Evolutionary conservation across 257 asterid genomes (phyloP).

Genomic region (Fraxinus excelsior): DNA sequence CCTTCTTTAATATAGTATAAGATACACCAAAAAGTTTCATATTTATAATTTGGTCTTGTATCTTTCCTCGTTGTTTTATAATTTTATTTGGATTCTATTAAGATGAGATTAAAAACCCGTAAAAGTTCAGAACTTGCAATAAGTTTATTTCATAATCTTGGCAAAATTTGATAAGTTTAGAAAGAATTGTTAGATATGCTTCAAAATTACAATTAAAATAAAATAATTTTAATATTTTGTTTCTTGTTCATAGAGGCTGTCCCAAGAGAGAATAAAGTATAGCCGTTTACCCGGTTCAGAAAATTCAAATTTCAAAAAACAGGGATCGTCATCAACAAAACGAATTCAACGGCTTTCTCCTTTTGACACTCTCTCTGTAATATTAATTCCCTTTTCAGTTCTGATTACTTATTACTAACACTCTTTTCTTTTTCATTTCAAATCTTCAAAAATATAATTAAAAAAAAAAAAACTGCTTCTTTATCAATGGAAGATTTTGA

Average conservation of each 20-base stretch:
- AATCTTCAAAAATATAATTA: slow-evolving; percentile 30
- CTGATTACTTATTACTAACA: slow-evolving; percentile 8
- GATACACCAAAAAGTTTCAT: too few species aligned
- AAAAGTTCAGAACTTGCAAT: too few species aligned
- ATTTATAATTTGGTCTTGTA: too few species aligned
- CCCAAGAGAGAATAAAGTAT: background rate
- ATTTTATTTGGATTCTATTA: too few species aligned
- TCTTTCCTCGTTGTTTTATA: too few species aligned
- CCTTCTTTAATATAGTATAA: too few species aligned
- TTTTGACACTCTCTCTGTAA: slow-evolving; percentile 34
- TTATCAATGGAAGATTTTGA: slow-evolving; percentile 58
- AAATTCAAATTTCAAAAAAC: slow-evolving; percentile 64
- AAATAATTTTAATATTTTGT: too few species aligned
- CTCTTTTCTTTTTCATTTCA: slow-evolving; percentile 36
- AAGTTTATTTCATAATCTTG: too few species aligned
- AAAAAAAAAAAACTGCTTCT: slow-evolving; percentile 20
- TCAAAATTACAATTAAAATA: too few species aligned
- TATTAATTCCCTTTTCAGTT: slow-evolving; percentile 32
- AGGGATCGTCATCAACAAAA: slow-evolving; percentile 39
- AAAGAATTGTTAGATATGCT: too few species aligned
- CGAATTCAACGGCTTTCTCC: slow-evolving; percentile 55
- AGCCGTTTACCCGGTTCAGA: slow-evolving; percentile 25
- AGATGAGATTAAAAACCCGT: too few species aligned
- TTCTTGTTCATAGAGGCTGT: background rate
- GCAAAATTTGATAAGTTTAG: too few species aligned